Evolutionary conservation across 352 stramenopile genomes (phyloP).

Genomic region (Sclerospora graminicola): DNA sequence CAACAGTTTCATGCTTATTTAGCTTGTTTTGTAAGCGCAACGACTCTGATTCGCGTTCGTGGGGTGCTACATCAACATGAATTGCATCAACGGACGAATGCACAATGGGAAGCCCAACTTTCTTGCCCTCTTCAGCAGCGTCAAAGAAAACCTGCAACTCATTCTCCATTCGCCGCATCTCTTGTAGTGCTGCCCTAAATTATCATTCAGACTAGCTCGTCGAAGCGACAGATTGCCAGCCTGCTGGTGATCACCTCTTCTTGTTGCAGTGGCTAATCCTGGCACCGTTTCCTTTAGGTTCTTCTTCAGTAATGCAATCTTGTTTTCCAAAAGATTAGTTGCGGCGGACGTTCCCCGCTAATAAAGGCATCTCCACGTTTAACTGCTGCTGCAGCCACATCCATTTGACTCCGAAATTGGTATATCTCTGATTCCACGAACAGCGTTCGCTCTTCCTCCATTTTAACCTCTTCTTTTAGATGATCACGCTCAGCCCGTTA

Average conservation of each 20-base stretch:
- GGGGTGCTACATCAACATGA: slow-evolving; percentile 37
- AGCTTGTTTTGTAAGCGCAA: slow-evolving; percentile 38
- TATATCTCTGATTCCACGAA: slow-evolving; percentile 53
- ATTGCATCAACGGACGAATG: slow-evolving; percentile 21
- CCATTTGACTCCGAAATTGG: slow-evolving; percentile 58
- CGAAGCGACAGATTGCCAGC: slow-evolving; percentile 56
- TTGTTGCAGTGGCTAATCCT: slow-evolving; percentile 42
- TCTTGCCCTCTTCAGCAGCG: slow-evolving; percentile 24
- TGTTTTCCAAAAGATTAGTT: slow-evolving; percentile 76
- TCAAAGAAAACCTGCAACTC: slow-evolving; percentile 40
- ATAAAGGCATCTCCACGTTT: slow-evolving; percentile 73
- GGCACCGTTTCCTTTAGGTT: slow-evolving; percentile 59
- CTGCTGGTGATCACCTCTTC: slow-evolving; percentile 37
- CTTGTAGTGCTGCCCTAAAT: slow-evolving; percentile 53
- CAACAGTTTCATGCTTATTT: slow-evolving; percentile 50
- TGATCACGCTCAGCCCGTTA: slow-evolving; percentile 36
- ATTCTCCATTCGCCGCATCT: slow-evolving; percentile 61
- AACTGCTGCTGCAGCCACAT: slow-evolving; percentile 43
- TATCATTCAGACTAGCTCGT: slow-evolving; percentile 51
- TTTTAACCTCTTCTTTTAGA: slow-evolving; percentile 45
- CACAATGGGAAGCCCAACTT: slow-evolving; percentile 11
- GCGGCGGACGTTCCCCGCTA: slow-evolving; percentile 62
- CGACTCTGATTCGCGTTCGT: slow-evolving; percentile 29
- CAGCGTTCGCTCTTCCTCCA: slow-evolving; percentile 44
- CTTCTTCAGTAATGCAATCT: slow-evolving; percentile 52